Evolutionary conservation across 2,329 filamentous ascomycete genomes (phyloP).

Genomic region (Cordyceps militaris): DNA sequence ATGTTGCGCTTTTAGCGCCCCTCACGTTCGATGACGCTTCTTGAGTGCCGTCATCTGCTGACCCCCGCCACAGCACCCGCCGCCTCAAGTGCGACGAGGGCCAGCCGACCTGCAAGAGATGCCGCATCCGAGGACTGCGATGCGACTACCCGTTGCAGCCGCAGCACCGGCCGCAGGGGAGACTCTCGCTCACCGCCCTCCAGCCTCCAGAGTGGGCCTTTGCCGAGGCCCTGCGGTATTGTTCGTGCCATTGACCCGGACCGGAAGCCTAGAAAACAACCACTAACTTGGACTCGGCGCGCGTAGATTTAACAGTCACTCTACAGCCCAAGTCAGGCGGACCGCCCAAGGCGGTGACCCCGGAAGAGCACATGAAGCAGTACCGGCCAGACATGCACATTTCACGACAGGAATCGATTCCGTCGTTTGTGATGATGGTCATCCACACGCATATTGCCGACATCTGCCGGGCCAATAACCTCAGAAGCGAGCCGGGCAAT

Average conservation of each 20-base stretch:
- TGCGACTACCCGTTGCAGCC: background rate
- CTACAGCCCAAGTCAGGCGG: background rate
- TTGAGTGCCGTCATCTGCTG: no score
- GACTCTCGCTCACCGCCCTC: background rate
- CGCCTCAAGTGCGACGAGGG: conserved; percentile 3
- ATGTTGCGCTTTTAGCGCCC: background rate
- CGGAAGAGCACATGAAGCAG: background rate
- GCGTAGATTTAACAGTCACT: background rate
- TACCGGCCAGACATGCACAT: conserved; percentile 3
- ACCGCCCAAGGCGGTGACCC: background rate
- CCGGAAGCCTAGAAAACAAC: background rate
- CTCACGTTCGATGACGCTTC: no score
- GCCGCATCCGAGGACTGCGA: background rate
- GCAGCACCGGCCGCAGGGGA: background rate
- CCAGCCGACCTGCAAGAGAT: background rate
- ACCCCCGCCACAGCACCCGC: background rate
- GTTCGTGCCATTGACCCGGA: background rate
- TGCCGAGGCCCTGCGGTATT: background rate
- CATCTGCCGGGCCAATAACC: background rate
- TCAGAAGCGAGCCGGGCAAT: background rate
- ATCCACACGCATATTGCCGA: background rate
- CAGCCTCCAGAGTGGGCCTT: conserved; percentile 3
- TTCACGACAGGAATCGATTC: background rate
- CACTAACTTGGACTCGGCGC: background rate
- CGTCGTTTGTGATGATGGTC: conserved; percentile 2